Conservation (phyloP, 495 filamentous ascomycete genomes). For the Trichoderma gamsii region DNA sequence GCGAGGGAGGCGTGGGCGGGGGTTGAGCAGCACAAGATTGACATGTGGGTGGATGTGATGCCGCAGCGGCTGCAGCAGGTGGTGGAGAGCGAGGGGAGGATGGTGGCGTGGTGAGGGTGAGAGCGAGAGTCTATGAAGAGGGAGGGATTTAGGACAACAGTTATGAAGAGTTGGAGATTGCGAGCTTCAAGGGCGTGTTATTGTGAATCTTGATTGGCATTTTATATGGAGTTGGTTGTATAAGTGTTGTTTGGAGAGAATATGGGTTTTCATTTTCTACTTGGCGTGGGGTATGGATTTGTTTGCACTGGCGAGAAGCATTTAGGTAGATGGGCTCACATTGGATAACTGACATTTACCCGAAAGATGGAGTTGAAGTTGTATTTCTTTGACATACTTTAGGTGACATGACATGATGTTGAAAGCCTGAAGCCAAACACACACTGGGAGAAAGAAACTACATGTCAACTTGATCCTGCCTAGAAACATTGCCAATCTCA, state of each 20-base stretch:
- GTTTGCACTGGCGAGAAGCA: background rate
- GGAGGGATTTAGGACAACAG: too few relatives aligned
- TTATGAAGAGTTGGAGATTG: too few relatives aligned
- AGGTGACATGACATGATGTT: too few relatives aligned
- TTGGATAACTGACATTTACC: too few relatives aligned
- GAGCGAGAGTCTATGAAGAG: too few relatives aligned
- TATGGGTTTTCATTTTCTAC: background rate
- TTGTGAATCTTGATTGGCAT: background rate
- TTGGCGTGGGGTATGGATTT: background rate
- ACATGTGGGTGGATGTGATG: constrained; percentile 16
- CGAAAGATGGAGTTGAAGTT: too few relatives aligned
- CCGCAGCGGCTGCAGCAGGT: constrained; percentile 14
- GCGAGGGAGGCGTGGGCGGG: constrained; percentile 14
- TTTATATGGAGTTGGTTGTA: background rate
- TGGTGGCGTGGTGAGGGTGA: constrained; percentile 12
- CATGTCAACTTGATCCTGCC: too few relatives aligned
- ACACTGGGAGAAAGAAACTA: too few relatives aligned
- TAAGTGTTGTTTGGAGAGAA: background rate
- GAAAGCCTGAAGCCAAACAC: too few relatives aligned
- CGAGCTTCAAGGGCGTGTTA: background rate
- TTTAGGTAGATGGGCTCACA: too few relatives aligned
- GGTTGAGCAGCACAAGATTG: constrained; percentile 2
- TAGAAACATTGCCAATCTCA: too few relatives aligned
- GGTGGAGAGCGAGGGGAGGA: constrained; percentile 5
- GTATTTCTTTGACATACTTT: too few relatives aligned